These are phyloP conservation scores for Aspergillus intermedius DNA, from an alignment of 2,329 filamentous ascomycete genomes.

Conservation along the genomic window DNA sequence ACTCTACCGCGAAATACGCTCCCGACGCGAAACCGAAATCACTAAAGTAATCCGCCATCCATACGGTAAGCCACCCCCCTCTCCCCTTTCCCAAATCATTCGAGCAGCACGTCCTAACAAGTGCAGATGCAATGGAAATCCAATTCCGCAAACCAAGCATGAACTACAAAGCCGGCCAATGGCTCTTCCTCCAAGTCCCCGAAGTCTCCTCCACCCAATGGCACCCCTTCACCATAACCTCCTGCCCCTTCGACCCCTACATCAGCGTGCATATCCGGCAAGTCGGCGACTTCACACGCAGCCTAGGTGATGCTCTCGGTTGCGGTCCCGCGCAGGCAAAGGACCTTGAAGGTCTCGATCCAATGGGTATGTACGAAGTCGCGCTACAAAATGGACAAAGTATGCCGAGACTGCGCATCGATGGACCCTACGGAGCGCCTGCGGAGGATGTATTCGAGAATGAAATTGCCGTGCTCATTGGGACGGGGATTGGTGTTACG, in stretches of 20 bases:
- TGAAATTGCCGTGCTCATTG: conserved; percentile 70
- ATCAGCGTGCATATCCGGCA: conserved; percentile 92
- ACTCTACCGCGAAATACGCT: conserved; percentile 82
- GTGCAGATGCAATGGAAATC: conserved; percentile 82
- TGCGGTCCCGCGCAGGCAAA: conserved; percentile 81
- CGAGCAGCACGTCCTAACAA: background rate
- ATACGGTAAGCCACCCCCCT: conserved; percentile 57
- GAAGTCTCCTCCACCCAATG: conserved; percentile 84
- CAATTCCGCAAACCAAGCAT: conserved; percentile 95
- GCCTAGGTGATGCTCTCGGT: conserved; percentile 93
- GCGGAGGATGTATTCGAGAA: conserved; percentile 98
- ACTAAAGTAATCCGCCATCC: conserved; percentile 92
- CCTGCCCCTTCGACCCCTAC: conserved; percentile 92
- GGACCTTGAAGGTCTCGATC: conserved; percentile 84
- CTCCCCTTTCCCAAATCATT: background rate
- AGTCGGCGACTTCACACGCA: conserved; percentile 90
- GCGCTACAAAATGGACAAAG: conserved; percentile 86
- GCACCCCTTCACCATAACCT: conserved; percentile 99
- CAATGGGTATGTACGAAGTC: conserved; percentile 96
- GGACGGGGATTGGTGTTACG: conserved; percentile 79
- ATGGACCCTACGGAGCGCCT: conserved; percentile 92
- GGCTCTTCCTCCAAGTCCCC: conserved; percentile 92
- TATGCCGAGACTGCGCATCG: conserved; percentile 84
- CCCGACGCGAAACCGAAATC: conserved; percentile 77
- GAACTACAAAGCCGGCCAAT: conserved; percentile 97